Evolutionary conservation across 2,329 filamentous ascomycete genomes (phyloP).

Genomic region (Cordyceps tenuipes): DNA sequence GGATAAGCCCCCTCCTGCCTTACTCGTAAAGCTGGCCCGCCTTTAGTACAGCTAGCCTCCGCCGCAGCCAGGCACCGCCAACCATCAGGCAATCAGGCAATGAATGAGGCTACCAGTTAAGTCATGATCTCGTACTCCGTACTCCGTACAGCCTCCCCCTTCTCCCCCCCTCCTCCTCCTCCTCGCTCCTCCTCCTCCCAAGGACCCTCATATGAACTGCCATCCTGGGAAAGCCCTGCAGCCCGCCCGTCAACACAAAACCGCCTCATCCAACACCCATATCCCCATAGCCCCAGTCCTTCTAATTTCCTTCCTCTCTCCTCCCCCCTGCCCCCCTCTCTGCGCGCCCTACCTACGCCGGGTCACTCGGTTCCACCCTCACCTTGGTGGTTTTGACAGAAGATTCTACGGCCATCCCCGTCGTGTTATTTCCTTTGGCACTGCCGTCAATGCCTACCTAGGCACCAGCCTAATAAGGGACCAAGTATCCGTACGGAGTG

Average conservation of each 20-base stretch:
- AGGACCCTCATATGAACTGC: background rate
- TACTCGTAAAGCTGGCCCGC: conserved; percentile 3
- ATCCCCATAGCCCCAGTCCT: conserved; percentile 10
- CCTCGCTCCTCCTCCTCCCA: background rate
- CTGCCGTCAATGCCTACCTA: no score
- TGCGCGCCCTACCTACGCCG: background rate
- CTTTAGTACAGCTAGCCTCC: background rate
- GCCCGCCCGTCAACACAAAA: conserved; percentile 2
- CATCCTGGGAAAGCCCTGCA: background rate
- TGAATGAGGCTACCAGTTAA: background rate
- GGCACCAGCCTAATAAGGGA: no score
- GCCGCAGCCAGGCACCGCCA: background rate
- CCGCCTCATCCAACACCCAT: conserved; percentile 1
- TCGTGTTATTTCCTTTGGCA: background rate
- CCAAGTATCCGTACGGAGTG: no score
- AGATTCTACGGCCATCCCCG: conserved; percentile 1
- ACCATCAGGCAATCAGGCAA: background rate
- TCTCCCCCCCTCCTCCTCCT: background rate
- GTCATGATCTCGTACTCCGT: background rate
- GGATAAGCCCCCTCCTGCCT: conserved; percentile 9
- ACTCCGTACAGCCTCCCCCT: background rate
- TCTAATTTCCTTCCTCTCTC: conserved; percentile 6
- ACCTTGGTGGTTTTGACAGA: background rate
- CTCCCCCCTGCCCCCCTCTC: background rate
- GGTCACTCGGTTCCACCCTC: background rate